A percentile compares a stretch with the other conserved stretches of the same genome.
Conservation (phyloP, 495 filamentous ascomycete genomes). For the Baudoinia panamericana region DNA sequence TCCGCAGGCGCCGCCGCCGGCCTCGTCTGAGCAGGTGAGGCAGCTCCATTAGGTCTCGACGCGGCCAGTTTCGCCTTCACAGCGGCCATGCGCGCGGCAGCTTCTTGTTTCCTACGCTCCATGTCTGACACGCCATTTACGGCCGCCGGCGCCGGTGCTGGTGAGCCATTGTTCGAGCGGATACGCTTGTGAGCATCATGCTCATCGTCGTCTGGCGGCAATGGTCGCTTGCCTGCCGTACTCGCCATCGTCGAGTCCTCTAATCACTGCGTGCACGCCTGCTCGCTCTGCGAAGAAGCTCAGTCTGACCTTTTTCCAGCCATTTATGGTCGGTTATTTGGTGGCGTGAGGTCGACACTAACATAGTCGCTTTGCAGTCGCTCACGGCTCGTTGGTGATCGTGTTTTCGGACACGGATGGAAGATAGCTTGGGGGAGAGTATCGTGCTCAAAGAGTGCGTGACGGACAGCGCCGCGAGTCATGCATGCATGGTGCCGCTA, state of each 20-base stretch:
- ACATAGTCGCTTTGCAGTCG: too few species aligned
- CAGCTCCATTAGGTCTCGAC: constrained; percentile 10
- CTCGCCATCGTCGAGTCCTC: constrained; percentile 13
- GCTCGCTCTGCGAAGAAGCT: too few species aligned
- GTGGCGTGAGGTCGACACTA: too few species aligned
- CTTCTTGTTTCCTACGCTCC: constrained; percentile 14
- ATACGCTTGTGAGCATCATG: constrained; percentile 41
- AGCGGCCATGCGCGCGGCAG: constrained; percentile 19
- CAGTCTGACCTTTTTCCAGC: too few species aligned
- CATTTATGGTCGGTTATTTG: too few species aligned
- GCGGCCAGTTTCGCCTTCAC: constrained; percentile 25
- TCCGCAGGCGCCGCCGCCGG: constrained; percentile 27
- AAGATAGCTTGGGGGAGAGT: too few species aligned
- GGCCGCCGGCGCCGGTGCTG: constrained; percentile 34
- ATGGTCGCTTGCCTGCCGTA: constrained; percentile 52
- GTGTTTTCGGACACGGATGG: too few species aligned
- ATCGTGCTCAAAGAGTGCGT: too few species aligned
- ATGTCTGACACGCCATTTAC: constrained; percentile 9
- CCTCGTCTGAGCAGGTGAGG: constrained; percentile 30
- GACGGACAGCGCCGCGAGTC: too few species aligned
- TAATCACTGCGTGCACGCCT: too few species aligned
- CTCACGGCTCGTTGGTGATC: too few species aligned
- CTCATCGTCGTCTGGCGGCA: constrained; percentile 40
- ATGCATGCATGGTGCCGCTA: too few species aligned
- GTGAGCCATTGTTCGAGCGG: constrained; percentile 48